Evolutionary conservation across 1,284 basidiomycete species (phyloP), one percentile per base, ranked within the genome.

Genomic region (Ustilago cynodontis): DNA sequence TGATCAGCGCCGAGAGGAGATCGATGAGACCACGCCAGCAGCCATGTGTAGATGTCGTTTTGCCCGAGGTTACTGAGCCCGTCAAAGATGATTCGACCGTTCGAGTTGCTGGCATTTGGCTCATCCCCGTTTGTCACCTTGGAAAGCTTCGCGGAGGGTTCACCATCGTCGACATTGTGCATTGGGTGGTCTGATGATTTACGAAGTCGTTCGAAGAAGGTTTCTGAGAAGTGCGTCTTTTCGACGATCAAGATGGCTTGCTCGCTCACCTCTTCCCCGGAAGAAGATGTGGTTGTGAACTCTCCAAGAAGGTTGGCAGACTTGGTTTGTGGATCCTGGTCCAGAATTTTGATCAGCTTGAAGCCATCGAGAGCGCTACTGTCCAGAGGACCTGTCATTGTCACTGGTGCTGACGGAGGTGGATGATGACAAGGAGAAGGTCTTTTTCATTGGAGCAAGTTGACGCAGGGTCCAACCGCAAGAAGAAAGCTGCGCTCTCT

Each of bases 41-140:
- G 60, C 84, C 84, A 86, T 5, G 77, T 80, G 60, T 85, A 86
- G 35, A 85, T 72, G 63, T 86, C 84, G 54, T 86, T 86, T 37
- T 82, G 79, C 5, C 83, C 84, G 1, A 85, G 71, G 10, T 49
- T 45, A 22, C 29, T 59, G 6, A 82, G 39, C 18, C 49, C 41
- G 1, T 58, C 43, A 35, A 83, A 71, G 31, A 74, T 26, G 22
- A 50, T 33, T 2, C 39, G 35, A 1, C 41, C 24, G 10, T 47
- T 47, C 20, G 9, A 1, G 22, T 16, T 13, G 11, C 18, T 16
- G 3, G n/a, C 16, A 1, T 37, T 1, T n/a, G 56, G 5, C 18
- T 31, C 33, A 6, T 56, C 43, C n/a, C 37, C 35, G 5, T 59
- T 37, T n/a, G n/a, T 56, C 14, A 56, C 33, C 28, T 58, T 59